Base-by-base conservation (phyloP, 148 eudicot genomes). In the Silene uniflora region DNA sequence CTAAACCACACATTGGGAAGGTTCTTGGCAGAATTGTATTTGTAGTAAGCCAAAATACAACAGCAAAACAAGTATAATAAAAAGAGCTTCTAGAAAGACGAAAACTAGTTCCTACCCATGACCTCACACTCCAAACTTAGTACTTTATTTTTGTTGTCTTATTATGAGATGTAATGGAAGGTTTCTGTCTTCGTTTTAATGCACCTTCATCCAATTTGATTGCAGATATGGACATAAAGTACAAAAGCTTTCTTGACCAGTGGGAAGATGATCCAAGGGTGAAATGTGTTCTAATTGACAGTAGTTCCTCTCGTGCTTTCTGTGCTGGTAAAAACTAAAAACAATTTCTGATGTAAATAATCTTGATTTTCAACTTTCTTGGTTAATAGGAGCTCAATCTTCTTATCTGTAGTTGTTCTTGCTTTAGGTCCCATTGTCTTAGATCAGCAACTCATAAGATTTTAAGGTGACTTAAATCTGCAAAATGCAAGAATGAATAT, bases 191-290 rank as follows among this genome's bases (percentile, higher is more conserved):
- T 62, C 22, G 18, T 49, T 62, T 54, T 58, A 7, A 44, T 56
- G 69, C 24, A 68, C 42, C 13, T 62, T 62, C 18, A 1, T n/a
- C 60, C 63, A 55, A 58, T 63, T 66, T 60, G 64, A 44, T 5
- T 85, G 90, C 90, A 91, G 98, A 92, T 78, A 94, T 94, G 98
- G 95, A 90, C 78, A 74, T 87, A 5, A 89, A 74, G 70, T 94
- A 89, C 85, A 94, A 94, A 86, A 89, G 83, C 77, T 90, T 84
- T 78, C 96, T 94, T 74, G 96, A 94, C 73, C 83, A 92, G 68
- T 94, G 98, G 97, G 97, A 94, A 84, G 88, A 78, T 46, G 97
- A 94, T 70, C 93, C 97, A 23, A 90, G 79, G 62, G 98, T 94
- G 77, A 94, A 94, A 81, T 94, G 97, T 81, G 97, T 94, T 71